Base-by-base conservation (phyloP, 495 filamentous ascomycete genomes). In the Emericellopsis terricola region DNA sequence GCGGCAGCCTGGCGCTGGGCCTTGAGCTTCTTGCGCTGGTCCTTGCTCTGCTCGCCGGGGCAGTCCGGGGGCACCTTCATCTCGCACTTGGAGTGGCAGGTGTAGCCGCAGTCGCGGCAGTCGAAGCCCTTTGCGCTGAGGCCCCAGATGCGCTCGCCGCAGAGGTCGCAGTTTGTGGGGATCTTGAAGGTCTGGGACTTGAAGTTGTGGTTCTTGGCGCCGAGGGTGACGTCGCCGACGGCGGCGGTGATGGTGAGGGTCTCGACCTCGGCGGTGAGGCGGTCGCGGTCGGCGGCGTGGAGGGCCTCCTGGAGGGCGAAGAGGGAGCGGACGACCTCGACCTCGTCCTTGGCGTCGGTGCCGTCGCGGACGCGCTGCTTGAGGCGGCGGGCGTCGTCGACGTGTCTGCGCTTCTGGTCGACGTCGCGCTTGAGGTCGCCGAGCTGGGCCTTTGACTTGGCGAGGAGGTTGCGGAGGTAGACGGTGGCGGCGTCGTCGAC, bases 101-200 rank as follows among this genome's bases (percentile, higher is more conserved):
- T 93, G 54, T 92, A 99, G 5, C 89, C 91, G 46, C 89, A 99
- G 49, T 94, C 85, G 39, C 76, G 71, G 49, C 89, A 99, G 51
- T 84, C 82, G 40, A 91, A 92, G 2, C 91, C 89, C 55, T 96
- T 96, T 16, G 89, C 89, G 2, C 79, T 84, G 10, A 99, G 50
- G 2, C 89, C 89, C 89, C 89, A 96, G 49, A 96, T 93, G 8
- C 87, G 70, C 42, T 99, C 89, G 3, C 84, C 83, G 42, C 89
- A 99, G 3, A 93, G 64, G 47, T 99, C 87, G 53, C 89, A 99
- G 49, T 94, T 96, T 3, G 89, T 99, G 0, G 91, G 91, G 35
- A 99, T 92, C 48, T 94, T 96, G 67, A 94, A 96, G 0, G 86
- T 96, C 44, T 94, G 81, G 21, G 82, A 77, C 51, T 87, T 89